Percentiles rank a stretch among this genome's conserved stretches.
Evolutionary conservation across 2,329 filamentous ascomycete genomes (phyloP).

Genomic region (Thelonectria rubi): DNA sequence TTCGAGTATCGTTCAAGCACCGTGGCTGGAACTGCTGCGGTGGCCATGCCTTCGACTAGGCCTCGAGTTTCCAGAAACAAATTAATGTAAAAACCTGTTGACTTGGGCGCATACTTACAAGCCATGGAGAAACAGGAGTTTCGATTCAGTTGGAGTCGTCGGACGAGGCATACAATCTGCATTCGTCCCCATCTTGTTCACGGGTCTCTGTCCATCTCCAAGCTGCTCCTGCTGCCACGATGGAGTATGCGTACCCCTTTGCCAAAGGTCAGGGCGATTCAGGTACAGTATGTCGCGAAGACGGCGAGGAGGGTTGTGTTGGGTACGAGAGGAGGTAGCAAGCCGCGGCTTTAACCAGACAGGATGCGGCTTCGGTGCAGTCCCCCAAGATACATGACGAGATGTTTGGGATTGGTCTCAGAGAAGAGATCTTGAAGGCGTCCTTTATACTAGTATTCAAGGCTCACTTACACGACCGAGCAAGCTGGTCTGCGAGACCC

Average conservation of each 20-base stretch:
- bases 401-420: not conserved
- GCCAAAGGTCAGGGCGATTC: slow-evolving; percentile 47
- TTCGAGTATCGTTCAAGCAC: slow-evolving; percentile 5
- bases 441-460: slow-evolving; percentile 2
- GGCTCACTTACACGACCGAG: not conserved
- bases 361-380: slow-evolving; percentile 34
- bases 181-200: slow-evolving; percentile 53
- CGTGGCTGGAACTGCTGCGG: slow-evolving; percentile 10
- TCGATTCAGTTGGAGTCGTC: too few relatives aligned
- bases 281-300: slow-evolving; percentile 47
- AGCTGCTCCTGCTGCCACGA: slow-evolving; percentile 51
- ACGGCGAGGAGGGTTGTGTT: slow-evolving; percentile 46
- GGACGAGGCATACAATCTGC: slow-evolving; percentile 53
- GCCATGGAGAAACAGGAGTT: too few relatives aligned
- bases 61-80: not conserved
- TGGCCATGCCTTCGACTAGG: slow-evolving; percentile 1
- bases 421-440: not conserved
- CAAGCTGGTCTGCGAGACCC: not conserved
- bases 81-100: not conserved
- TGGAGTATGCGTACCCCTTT: too few relatives aligned
- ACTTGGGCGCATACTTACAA: too few relatives aligned
- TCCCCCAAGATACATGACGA: slow-evolving; percentile 2
- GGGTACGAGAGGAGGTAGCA: slow-evolving; percentile 35
- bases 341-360: slow-evolving; percentile 38
- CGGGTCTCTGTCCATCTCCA: slow-evolving; percentile 50